These are phyloP conservation scores for Grosmannia huntii DNA, from an alignment of 2,329 filamentous ascomycete genomes.

Conservation along the genomic window DNA sequence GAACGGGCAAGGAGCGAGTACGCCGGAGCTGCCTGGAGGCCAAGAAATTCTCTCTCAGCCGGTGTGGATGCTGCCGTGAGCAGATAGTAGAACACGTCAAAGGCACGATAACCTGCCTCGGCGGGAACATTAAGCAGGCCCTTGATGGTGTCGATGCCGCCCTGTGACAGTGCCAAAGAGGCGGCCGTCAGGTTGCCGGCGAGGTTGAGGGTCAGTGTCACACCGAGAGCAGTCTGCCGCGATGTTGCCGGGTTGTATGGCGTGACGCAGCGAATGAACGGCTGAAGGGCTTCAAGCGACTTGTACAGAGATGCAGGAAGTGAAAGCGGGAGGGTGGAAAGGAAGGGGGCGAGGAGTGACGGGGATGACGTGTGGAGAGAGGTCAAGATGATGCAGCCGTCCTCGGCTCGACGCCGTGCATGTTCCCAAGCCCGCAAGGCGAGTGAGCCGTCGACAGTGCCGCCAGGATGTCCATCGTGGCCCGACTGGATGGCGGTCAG, in stretches of 20 bases:
- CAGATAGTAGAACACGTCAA: conserved; percentile 96
- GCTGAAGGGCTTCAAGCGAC: conserved; percentile 67
- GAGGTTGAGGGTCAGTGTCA: conserved; percentile 71
- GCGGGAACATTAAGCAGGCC: conserved; percentile 71
- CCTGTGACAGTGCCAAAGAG: conserved; percentile 66
- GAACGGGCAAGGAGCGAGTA: conserved; percentile 75
- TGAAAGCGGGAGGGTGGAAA: conserved; percentile 66
- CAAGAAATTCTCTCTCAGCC: conserved; percentile 78
- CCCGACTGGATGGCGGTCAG: conserved; percentile 63
- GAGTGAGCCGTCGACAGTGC: conserved; percentile 68
- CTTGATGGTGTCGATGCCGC: conserved; percentile 71
- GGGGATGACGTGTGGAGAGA: conserved; percentile 83
- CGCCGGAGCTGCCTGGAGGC: conserved; percentile 60
- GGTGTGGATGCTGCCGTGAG: conserved; percentile 82
- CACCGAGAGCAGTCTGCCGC: conserved; percentile 67
- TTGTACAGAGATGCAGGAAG: conserved; percentile 66
- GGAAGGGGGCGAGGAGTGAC: conserved; percentile 69
- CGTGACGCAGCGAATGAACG: conserved; percentile 79
- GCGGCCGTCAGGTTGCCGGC: conserved; percentile 66
- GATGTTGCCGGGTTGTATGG: conserved; percentile 78
- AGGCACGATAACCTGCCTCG: conserved; percentile 75
- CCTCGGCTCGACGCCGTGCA: conserved; percentile 83
- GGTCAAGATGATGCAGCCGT: conserved; percentile 81
- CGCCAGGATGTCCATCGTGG: conserved; percentile 55
- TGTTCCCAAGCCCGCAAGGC: conserved; percentile 89